Conservation (phyloP, 2,329 filamentous ascomycete species). For the Aspergillus fumigatus region DNA sequence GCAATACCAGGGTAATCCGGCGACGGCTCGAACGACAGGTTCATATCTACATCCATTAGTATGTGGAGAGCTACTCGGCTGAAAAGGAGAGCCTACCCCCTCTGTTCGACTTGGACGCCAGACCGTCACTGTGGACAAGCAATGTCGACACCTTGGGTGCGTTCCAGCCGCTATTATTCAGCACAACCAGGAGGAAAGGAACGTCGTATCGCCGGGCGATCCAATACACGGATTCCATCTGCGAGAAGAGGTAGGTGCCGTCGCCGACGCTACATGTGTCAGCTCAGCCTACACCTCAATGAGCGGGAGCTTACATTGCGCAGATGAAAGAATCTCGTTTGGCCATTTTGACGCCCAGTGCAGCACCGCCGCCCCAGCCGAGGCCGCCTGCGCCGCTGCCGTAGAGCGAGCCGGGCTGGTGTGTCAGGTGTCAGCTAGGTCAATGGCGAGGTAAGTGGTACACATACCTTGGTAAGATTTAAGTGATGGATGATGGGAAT, state of each 20-base stretch:
- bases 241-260: slow-evolving; percentile 60
- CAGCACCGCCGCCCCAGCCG: slow-evolving; percentile 71
- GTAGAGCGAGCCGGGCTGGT: slow-evolving; percentile 44
- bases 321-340: slow-evolving; percentile 50
- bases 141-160: slow-evolving; percentile 49
- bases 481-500: slow-evolving; percentile 59
- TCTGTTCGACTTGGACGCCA: slow-evolving; percentile 52
- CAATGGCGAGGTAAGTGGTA: not conserved
- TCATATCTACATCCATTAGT: slow-evolving; percentile 48
- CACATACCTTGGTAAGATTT: slow-evolving; percentile 41
- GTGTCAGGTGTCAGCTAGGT: not conserved
- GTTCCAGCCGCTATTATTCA: slow-evolving; percentile 66
- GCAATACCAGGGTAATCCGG: slow-evolving; percentile 64
- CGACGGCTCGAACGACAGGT: slow-evolving; percentile 58
- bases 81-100: not conserved
- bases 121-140: slow-evolving; percentile 59
- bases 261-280: slow-evolving; percentile 49
- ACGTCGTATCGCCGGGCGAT: slow-evolving; percentile 60
- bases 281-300: not conserved
- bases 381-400: slow-evolving; percentile 69
- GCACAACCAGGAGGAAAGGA: slow-evolving; percentile 59
- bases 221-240: slow-evolving; percentile 64
- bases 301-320: slow-evolving; percentile 39
- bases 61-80: not conserved
- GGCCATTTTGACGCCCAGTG: slow-evolving; percentile 70